A percentile compares a stretch with the other conserved stretches of the same genome.
Evolutionary conservation across 2,329 filamentous ascomycete genomes (phyloP).

Genomic region (Fusarium caatingaense): DNA sequence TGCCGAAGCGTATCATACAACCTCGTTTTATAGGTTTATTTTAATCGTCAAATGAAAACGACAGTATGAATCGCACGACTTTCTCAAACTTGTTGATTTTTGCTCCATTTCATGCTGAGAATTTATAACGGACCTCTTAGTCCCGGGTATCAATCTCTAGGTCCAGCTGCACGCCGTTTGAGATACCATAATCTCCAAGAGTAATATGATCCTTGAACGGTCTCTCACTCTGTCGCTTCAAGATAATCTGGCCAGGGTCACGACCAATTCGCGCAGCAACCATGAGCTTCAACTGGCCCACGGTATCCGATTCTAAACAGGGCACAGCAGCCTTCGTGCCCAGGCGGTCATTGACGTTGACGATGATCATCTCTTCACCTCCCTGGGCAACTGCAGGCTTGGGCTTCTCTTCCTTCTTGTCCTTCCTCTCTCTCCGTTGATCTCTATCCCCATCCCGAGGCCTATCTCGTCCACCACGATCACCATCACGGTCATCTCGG

Average conservation of each 20-base stretch:
- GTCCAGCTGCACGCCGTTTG: conserved; percentile 82
- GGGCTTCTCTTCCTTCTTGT: conserved; percentile 53
- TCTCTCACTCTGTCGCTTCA: conserved; percentile 91
- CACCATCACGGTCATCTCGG: conserved; percentile 39
- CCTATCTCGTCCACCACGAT: conserved; percentile 36
- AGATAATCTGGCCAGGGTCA: conserved; percentile 88
- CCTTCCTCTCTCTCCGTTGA: conserved; percentile 51
- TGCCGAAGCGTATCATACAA: neutral
- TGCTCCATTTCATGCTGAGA: neutral
- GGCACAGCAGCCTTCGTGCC: conserved; percentile 96
- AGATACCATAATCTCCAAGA: conserved; percentile 92
- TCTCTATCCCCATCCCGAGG: conserved; percentile 26
- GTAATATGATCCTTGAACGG: conserved; percentile 93
- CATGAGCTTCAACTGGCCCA: conserved; percentile 90
- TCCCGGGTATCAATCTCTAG: conserved; percentile 72
- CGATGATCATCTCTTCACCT: conserved; percentile 88
- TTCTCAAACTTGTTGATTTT: neutral
- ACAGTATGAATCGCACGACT: too few species aligned
- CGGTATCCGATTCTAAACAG: conserved; percentile 84
- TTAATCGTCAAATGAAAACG: neutral
- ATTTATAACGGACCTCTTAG: conserved; percentile 48
- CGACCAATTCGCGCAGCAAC: conserved; percentile 90
- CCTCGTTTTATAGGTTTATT: conserved; percentile 1
- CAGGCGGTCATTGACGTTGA: conserved; percentile 93
- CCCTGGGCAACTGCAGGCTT: conserved; percentile 48